A percentile compares a stretch with the other conserved stretches of the same genome.
Conservation (phyloP, 306 rosid genomes). For the Elaeagnus macrophylla region DNA sequence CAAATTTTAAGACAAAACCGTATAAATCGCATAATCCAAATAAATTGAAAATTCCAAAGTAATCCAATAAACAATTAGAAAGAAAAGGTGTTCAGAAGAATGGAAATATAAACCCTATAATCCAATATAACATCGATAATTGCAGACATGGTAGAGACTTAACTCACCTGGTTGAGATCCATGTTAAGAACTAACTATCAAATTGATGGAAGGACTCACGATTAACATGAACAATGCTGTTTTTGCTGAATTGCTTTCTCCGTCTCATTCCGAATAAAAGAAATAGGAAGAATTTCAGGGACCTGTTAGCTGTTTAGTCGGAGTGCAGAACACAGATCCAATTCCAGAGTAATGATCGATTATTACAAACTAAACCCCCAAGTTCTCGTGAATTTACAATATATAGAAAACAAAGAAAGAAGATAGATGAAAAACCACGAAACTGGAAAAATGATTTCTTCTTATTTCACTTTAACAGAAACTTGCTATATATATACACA, state of each 20-base stretch:
- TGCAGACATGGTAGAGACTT: conserved; percentile 9
- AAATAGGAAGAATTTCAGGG: not conserved
- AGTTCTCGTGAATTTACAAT: not conserved
- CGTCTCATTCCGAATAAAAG: too few relatives aligned
- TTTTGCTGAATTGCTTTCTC: too few relatives aligned
- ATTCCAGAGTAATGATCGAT: not conserved
- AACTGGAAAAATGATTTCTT: not conserved
- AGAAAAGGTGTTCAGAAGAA: not conserved
- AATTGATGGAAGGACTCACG: not conserved
- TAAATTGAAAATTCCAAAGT: not conserved
- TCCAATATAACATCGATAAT: conserved; percentile 1
- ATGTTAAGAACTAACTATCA: not conserved
- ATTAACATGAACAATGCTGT: not conserved
- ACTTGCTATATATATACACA: too few relatives aligned
- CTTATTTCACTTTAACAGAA: too few relatives aligned
- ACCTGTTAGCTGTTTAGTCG: too few relatives aligned
- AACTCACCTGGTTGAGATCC: conserved; percentile 36
- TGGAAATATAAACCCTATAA: not conserved
- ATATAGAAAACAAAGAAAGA: too few relatives aligned
- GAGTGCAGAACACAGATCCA: not conserved
- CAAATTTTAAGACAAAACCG: not conserved
- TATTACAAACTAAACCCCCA: not conserved
- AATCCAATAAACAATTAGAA: not conserved
- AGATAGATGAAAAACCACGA: too few relatives aligned
- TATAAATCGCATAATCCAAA: not conserved